A percentile compares a stretch with the other conserved stretches of the same genome.
Conservation (phyloP, 2,329 filamentous ascomycete genomes). For the Scolecobasidium constrictum region DNA sequence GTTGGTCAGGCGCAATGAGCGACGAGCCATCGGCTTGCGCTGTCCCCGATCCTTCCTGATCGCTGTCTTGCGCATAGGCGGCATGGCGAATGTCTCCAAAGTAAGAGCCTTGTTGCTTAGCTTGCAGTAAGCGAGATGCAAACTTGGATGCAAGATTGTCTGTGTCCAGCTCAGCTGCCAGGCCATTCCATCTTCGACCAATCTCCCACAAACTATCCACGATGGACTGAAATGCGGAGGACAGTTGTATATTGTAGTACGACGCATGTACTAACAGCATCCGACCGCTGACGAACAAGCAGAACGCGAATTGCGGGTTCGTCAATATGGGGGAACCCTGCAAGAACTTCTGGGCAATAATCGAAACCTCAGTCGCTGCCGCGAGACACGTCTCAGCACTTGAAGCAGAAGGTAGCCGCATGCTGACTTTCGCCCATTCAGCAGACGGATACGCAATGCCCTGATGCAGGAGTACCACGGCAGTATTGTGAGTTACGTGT, state of each 20-base stretch:
- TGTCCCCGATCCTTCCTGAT: neutral
- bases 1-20: neutral
- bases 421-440: constrained; percentile 17
- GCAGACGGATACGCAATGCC: constrained; percentile 21
- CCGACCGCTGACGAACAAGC: constrained; percentile 20
- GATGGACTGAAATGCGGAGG: constrained; percentile 22
- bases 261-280: constrained; percentile 23
- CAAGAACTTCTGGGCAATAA: constrained; percentile 18
- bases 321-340: constrained; percentile 17
- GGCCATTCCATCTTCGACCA: constrained; percentile 26
- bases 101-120: constrained; percentile 11
- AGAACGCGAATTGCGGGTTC: constrained; percentile 23
- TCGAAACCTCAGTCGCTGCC: constrained; percentile 17
- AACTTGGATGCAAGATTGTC: constrained; percentile 26
- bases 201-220: constrained; percentile 25
- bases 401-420: constrained; percentile 15
- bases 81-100: constrained; percentile 24
- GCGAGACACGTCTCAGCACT: constrained; percentile 18
- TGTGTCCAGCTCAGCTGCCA: constrained; percentile 10
- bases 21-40: neutral
- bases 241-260: constrained; percentile 21
- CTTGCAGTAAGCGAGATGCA: constrained; percentile 20
- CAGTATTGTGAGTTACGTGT: constrained; percentile 21
- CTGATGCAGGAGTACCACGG: constrained; percentile 18
- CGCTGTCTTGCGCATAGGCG: constrained; percentile 15